Conservation (phyloP, 306 rosid species). For the Corylus americana region DNA sequence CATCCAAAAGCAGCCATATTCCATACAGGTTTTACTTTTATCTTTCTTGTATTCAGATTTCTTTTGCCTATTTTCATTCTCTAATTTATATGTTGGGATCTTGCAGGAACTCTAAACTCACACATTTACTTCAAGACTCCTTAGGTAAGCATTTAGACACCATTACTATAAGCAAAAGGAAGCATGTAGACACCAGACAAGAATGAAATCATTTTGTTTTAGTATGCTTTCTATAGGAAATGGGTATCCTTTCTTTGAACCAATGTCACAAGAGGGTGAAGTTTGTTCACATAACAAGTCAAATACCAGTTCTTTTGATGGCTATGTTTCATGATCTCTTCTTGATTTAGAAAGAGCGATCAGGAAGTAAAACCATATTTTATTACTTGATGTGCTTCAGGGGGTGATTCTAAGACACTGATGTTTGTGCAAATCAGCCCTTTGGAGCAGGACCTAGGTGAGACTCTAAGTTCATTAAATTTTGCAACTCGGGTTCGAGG, state of each 20-base stretch:
- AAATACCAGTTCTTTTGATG: not conserved
- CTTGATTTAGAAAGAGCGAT: not conserved
- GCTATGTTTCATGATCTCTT: not conserved
- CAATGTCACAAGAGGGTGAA: not conserved
- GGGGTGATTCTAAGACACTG: conserved; percentile 83
- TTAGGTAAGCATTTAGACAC: conserved; percentile 46
- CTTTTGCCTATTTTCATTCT: conserved; percentile 10
- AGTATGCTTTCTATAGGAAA: not conserved
- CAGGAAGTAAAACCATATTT: not conserved
- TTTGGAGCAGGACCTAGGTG: conserved; percentile 73
- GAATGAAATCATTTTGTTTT: not conserved
- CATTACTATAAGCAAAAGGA: not conserved
- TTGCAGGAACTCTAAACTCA: conserved; percentile 85
- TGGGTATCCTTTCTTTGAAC: not conserved
- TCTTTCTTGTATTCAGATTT: conserved; percentile 14
- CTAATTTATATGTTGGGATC: conserved; percentile 20
- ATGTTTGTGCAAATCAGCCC: conserved; percentile 96
- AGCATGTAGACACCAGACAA: not conserved
- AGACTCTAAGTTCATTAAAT: conserved; percentile 78
- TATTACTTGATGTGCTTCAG: conserved; percentile 35
- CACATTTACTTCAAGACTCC: conserved; percentile 92
- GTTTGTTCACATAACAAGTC: not conserved
- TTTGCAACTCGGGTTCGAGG: conserved; percentile 91
- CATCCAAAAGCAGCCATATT: conserved; percentile 79
- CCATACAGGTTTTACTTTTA: conserved; percentile 63